A percentile compares a stretch with the other conserved stretches of the same genome.
These are phyloP conservation scores for Hortaea werneckii DNA, from an alignment of 2,329 filamentous ascomycete species.

Conservation along the genomic window DNA sequence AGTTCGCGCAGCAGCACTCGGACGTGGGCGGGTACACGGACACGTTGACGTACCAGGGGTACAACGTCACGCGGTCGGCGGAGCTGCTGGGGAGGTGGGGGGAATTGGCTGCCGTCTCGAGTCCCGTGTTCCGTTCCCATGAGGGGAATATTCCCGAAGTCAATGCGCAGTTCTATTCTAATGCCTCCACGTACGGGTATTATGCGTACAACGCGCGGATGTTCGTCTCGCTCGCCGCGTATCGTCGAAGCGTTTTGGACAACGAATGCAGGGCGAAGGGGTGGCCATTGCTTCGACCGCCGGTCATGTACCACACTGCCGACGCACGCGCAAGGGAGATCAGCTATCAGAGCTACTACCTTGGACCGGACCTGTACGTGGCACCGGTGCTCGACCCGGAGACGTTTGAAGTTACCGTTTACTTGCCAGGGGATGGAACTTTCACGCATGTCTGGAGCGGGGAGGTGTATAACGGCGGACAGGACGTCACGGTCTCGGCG, in stretches of 20 bases:
- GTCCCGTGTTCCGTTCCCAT: slow-evolving; percentile 27
- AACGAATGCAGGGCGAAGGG: slow-evolving; percentile 18
- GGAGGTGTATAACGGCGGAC: slow-evolving; percentile 13
- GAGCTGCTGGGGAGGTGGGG: slow-evolving; percentile 30
- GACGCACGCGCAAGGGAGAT: slow-evolving; percentile 15
- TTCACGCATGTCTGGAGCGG: slow-evolving; percentile 21
- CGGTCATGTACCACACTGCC: slow-evolving; percentile 16
- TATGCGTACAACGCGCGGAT: slow-evolving; percentile 28
- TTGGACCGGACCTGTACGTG: slow-evolving; percentile 19
- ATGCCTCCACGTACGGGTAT: slow-evolving; percentile 25
- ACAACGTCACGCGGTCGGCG: slow-evolving; percentile 26
- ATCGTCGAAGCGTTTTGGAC: slow-evolving; percentile 22
- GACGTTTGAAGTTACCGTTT: slow-evolving; percentile 14
- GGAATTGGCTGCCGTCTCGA: slow-evolving; percentile 26
- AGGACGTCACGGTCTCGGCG: slow-evolving; percentile 15
- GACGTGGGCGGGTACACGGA: slow-evolving; percentile 30
- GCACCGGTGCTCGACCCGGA: slow-evolving; percentile 19
- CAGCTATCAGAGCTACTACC: slow-evolving; percentile 22
- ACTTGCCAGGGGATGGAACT: slow-evolving; percentile 14
- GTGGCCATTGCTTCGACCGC: slow-evolving; percentile 19
- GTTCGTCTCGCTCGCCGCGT: slow-evolving; percentile 25
- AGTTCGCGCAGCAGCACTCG: slow-evolving; percentile 26
- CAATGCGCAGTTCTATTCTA: slow-evolving; percentile 30
- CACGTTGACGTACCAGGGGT: slow-evolving; percentile 18
- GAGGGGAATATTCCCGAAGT: slow-evolving; percentile 29